Evolutionary conservation across 306 rosid genomes (phyloP), one percentile per base, ranked within the genome.

Genomic region (Medicago ruthenica): DNA sequence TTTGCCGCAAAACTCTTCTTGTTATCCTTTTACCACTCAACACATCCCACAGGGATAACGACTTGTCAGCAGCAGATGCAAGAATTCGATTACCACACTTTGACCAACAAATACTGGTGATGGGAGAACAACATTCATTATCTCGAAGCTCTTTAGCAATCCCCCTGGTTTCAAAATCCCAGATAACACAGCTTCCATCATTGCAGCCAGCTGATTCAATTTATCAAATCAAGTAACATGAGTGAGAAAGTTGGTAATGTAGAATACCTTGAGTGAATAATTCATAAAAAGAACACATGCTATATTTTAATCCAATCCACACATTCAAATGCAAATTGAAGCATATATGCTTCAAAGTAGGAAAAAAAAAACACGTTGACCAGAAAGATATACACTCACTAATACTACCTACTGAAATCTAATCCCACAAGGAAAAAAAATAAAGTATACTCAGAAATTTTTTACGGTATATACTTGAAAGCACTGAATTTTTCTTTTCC

Each of bases 141-240:
- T 92, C 98, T 20, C 68, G 85, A 40, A 96, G 97, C 87, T 84
- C 93, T 80, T 96, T 96, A 37, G 98, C 92, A 57, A 96, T 83
- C 31, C 98, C 99, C 88, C 99, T 87, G 64, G 97, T 90, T 83
- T 90, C 95, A 5, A 96, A 96, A 87, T 96, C 99, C 98, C 99
- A 96, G 40, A 96, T 81, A 70, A 96, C 72, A 77, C 98, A 92
- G 44, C 90, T 96, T 83, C 99, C 99, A 71, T 92, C 98, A 55
- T 91, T 86, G 90, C 97, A 90, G 34, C 99, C 99, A 82, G 99
- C 98, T 93, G 89, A 69, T 53, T 83, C 77, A 76, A 71, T 71
- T 64, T 55, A 79, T 27, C 71, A 75, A 87, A 55, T 59, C 31
- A 76, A 82, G 41, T 44, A 80, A 70, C 53, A 71, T 27, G 67